These are phyloP conservation scores for Hyaloperonospora brassicae DNA, from an alignment of 352 stramenopile genomes.

Conservation along the genomic window DNA sequence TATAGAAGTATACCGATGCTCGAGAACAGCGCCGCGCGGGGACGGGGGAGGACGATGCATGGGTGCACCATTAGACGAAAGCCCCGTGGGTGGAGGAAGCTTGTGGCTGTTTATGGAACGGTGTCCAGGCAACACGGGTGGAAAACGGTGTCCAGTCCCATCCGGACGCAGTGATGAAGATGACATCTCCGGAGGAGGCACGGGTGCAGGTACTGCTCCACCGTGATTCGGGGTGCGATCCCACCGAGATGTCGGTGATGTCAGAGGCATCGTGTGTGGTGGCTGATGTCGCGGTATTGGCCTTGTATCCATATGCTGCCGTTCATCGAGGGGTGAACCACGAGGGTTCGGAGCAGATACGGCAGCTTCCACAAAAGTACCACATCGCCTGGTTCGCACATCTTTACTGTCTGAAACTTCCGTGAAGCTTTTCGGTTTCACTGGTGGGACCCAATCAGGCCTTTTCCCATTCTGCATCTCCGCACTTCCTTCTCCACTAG, in stretches of 20 bases:
- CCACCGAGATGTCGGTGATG: constrained; percentile 14
- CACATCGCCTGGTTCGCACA: constrained; percentile 4
- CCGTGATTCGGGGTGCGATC: constrained; percentile 9
- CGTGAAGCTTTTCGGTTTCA: constrained; percentile 60
- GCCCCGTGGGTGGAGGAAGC: constrained; percentile 18
- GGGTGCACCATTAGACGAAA: constrained; percentile 15
- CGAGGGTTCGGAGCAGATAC: constrained; percentile 3
- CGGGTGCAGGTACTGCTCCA: constrained; percentile 10
- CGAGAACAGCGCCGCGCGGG: constrained; percentile 8
- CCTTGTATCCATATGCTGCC: not conserved
- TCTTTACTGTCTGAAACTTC: constrained; percentile 58
- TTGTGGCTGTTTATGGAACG: constrained; percentile 10
- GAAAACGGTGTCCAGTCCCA: constrained; percentile 18
- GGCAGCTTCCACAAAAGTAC: not conserved
- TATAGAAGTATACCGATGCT: constrained; percentile 10
- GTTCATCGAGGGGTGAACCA: not conserved
- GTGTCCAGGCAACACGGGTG: constrained; percentile 12
- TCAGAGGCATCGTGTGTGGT: constrained; percentile 6
- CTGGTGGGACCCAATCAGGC: constrained; percentile 9
- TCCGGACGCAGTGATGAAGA: constrained; percentile 10
- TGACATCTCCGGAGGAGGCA: constrained; percentile 13
- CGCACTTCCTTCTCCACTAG: constrained; percentile 7
- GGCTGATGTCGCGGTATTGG: constrained; percentile 9
- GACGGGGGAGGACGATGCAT: constrained; percentile 12
- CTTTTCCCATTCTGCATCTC: constrained; percentile 17